These are phyloP conservation scores for Flagelloscypha sp. DNA, from an alignment of 768 basidiomycete species.

Conservation along the genomic window DNA sequence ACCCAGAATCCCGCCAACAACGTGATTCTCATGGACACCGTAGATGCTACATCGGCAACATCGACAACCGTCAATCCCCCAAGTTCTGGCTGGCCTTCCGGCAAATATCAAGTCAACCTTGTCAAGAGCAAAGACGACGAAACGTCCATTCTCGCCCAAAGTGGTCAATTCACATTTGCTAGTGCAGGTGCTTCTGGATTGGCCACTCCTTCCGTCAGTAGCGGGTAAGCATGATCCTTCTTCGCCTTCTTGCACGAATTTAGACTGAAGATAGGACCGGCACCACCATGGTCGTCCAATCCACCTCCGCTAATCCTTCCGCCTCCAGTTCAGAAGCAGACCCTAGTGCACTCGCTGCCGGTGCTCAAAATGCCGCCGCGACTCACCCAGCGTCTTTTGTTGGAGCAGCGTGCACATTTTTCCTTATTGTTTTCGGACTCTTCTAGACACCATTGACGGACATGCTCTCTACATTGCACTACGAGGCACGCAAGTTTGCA, in stretches of 20 bases:
- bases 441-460: no score
- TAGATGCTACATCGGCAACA: conserved; percentile 34
- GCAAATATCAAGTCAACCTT: conserved; percentile 64
- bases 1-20: conserved; percentile 21
- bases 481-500: no score
- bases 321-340: no score
- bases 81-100: conserved; percentile 55
- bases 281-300: no score
- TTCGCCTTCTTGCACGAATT: background rate
- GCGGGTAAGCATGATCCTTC: background rate
- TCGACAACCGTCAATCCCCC: conserved; percentile 46
- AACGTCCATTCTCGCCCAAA: conserved; percentile 62
- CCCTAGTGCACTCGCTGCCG: no score
- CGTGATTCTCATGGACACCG: conserved; percentile 48
- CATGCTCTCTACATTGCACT: no score
- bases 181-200: conserved; percentile 13
- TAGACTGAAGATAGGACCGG: no score
- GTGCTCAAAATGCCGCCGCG: no score
- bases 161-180: conserved; percentile 48
- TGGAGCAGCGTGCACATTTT: no score
- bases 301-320: no score
- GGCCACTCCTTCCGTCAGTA: background rate
- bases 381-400: no score
- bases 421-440: no score
- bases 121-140: conserved; percentile 40